A percentile compares a stretch with the other conserved stretches of the same genome.
Evolutionary conservation across 1,139 yeast genomes (phyloP).

Genomic region (Nematodospora anomalae): DNA sequence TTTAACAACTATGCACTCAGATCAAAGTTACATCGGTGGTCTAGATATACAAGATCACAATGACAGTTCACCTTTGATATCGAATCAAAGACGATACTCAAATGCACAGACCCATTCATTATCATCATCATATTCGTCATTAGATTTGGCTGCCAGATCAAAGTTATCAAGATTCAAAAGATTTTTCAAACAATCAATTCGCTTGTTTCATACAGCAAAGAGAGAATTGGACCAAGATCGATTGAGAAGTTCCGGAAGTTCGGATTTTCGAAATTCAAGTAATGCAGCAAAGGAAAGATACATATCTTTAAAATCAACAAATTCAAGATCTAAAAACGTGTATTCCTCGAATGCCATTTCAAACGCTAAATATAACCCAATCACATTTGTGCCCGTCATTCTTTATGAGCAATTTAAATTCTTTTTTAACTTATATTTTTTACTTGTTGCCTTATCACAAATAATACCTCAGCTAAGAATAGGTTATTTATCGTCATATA

Average conservation of each 20-base stretch:
- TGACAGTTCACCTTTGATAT: slow-evolving; percentile 34
- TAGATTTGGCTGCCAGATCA: slow-evolving; percentile 18
- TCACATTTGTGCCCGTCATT: slow-evolving; percentile 84
- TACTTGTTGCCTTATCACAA: slow-evolving; percentile 92
- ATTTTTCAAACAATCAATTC: slow-evolving; percentile 17
- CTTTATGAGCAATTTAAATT: slow-evolving; percentile 95
- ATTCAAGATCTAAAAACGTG: slow-evolving; percentile 18
- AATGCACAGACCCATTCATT: slow-evolving; percentile 19
- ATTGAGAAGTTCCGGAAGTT: slow-evolving; percentile 16
- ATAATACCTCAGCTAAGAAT: slow-evolving; percentile 88
- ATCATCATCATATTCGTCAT: slow-evolving; percentile 23
- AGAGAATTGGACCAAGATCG: slow-evolving; percentile 30
- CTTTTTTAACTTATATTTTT: slow-evolving; percentile 89
- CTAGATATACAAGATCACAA: slow-evolving; percentile 15
- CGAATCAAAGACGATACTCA: slow-evolving; percentile 13
- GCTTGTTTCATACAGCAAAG: slow-evolving; percentile 27
- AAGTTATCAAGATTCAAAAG: slow-evolving; percentile 18
- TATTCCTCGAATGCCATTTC: slow-evolving; percentile 83
- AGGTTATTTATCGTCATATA: slow-evolving; percentile 89
- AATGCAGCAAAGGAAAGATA: slow-evolving; percentile 25
- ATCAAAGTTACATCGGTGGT: slow-evolving; percentile 2
- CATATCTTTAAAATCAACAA: slow-evolving; percentile 39
- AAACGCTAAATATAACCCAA: slow-evolving; percentile 89
- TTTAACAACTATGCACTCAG: slow-evolving; percentile 21
- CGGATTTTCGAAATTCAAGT: slow-evolving; percentile 13